Evolutionary conservation across 129 eudicot species (phyloP).

Genomic region (Chrysanthemum makinoi): DNA sequence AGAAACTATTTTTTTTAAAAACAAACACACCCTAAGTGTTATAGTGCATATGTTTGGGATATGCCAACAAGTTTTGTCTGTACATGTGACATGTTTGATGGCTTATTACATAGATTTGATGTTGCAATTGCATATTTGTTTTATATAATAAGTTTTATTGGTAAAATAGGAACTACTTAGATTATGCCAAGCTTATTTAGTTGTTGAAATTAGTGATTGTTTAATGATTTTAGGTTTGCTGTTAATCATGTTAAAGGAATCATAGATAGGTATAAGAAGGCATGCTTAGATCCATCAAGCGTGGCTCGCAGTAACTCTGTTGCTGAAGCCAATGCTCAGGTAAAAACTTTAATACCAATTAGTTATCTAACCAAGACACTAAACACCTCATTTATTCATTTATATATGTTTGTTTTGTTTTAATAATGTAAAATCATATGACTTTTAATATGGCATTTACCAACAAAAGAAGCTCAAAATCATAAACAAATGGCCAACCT

Average conservation of each 20-base stretch:
- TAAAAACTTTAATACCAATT: constrained; percentile 9
- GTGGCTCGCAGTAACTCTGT: constrained; percentile 79
- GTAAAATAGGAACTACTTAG: no score
- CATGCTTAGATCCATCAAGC: constrained; percentile 71
- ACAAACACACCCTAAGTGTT: no score
- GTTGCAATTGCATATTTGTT: background rate
- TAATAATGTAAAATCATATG: background rate
- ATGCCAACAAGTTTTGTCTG: no score
- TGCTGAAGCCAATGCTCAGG: constrained; percentile 98
- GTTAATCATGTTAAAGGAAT: constrained; percentile 74
- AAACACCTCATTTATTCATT: background rate
- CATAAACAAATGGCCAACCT: constrained; percentile 60
- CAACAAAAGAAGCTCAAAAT: constrained; percentile 84
- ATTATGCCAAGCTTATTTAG: no score
- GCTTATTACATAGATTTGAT: no score
- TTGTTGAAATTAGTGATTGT: background rate
- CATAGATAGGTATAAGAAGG: constrained; percentile 96
- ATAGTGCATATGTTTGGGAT: no score
- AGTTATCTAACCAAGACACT: background rate
- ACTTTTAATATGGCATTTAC: constrained; percentile 39
- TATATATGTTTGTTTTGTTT: background rate
- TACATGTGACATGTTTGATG: no score
- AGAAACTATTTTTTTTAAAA: no score
- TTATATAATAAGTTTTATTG: no score
- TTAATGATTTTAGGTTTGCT: constrained; percentile 5